Evolutionary conservation across 768 basidiomycete genomes (phyloP).

Genomic region (Boletus patriciae): DNA sequence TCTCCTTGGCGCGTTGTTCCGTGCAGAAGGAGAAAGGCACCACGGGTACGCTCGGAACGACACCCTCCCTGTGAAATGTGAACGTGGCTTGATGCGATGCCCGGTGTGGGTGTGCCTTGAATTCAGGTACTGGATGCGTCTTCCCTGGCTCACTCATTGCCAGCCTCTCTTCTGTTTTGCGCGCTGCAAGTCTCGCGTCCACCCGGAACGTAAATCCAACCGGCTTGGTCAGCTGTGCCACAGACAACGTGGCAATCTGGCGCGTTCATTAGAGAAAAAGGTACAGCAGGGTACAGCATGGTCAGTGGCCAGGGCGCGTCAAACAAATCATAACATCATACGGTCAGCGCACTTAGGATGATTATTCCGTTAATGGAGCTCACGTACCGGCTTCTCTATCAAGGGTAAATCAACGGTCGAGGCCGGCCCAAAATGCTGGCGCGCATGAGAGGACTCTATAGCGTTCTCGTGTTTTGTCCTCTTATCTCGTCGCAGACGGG

Average conservation of each 20-base stretch:
- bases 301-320: slow-evolving; percentile 1
- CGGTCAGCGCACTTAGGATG: slow-evolving; percentile 28
- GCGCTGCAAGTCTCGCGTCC: slow-evolving; percentile 49
- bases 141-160: slow-evolving; percentile 28
- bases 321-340: slow-evolving; percentile 9
- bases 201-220: slow-evolving; percentile 54
- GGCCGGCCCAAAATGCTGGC: slow-evolving; percentile 17
- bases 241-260: slow-evolving; percentile 27
- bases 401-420: slow-evolving; percentile 26
- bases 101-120: slow-evolving; percentile 53
- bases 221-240: slow-evolving; percentile 44
- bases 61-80: slow-evolving; percentile 46
- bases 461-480: background rate
- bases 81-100: slow-evolving; percentile 41
- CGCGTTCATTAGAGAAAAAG: slow-evolving; percentile 7
- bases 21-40: slow-evolving; percentile 49
- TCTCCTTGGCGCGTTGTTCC: slow-evolving; percentile 56
- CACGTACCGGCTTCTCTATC: slow-evolving; percentile 33
- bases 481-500: background rate
- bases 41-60: slow-evolving; percentile 38
- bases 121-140: slow-evolving; percentile 46
- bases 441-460: background rate
- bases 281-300: slow-evolving; percentile 18
- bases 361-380: slow-evolving; percentile 22
- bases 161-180: slow-evolving; percentile 39